Conservation (phyloP, 148 eudicot genomes). For the Camellia lanceoleosa region DNA sequence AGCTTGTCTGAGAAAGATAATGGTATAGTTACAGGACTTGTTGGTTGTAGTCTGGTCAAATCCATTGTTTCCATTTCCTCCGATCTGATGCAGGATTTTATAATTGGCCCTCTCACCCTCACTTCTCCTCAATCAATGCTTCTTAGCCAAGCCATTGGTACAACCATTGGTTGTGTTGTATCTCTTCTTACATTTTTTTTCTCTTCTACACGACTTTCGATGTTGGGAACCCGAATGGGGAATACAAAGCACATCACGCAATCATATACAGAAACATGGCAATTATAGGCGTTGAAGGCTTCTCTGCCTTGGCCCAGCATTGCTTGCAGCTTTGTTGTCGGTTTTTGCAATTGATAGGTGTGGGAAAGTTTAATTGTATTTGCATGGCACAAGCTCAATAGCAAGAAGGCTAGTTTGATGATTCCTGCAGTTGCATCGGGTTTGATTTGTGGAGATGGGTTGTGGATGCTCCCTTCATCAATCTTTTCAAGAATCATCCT, state of each 20-base stretch:
- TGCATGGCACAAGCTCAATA: constrained; percentile 53
- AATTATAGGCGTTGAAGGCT: constrained; percentile 78
- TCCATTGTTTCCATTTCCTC: constrained; percentile 78
- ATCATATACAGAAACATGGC: constrained; percentile 87
- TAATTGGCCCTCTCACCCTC: constrained; percentile 75
- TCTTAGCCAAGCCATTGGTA: constrained; percentile 71
- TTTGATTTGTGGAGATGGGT: constrained; percentile 85
- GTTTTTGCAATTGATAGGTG: constrained; percentile 89
- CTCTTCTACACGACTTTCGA: constrained; percentile 77
- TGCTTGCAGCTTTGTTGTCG: constrained; percentile 77
- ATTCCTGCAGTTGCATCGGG: constrained; percentile 90
- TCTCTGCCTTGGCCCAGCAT: constrained; percentile 76
- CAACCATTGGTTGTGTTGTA: constrained; percentile 40
- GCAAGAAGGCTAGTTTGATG: constrained; percentile 60
- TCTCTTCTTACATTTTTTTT: constrained; percentile 59
- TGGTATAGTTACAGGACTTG: constrained; percentile 81
- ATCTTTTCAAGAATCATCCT: constrained; percentile 57
- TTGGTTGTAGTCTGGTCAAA: constrained; percentile 79
- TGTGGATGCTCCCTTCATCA: constrained; percentile 82
- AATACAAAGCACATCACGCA: constrained; percentile 83
- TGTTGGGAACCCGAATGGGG: constrained; percentile 74
- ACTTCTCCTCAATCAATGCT: constrained; percentile 89
- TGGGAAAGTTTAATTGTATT: constrained; percentile 67
- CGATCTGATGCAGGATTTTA: constrained; percentile 84
- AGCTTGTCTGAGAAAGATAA: constrained; percentile 47